A percentile compares a stretch with the other conserved stretches of the same genome.
Evolutionary conservation across 495 filamentous ascomycete genomes (phyloP).

Genomic region (Penicillium ucsense): DNA sequence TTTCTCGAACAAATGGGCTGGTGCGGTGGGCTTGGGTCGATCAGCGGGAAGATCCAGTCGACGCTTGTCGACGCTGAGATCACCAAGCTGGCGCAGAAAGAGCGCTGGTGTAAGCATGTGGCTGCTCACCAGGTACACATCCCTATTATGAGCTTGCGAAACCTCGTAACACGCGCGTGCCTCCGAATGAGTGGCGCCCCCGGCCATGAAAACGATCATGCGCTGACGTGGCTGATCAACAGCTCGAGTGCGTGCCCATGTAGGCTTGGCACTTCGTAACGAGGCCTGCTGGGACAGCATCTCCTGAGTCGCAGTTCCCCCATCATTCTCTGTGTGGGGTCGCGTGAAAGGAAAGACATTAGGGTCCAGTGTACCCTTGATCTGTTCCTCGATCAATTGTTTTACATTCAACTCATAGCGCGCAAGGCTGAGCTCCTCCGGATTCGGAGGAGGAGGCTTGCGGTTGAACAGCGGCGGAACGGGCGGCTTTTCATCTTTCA

Average conservation of each 20-base stretch:
- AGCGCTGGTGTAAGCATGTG: slow-evolving; percentile 81
- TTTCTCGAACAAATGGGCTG: slow-evolving; percentile 79
- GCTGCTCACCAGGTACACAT: slow-evolving; percentile 82
- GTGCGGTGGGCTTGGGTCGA: slow-evolving; percentile 66
- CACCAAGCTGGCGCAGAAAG: slow-evolving; percentile 72
- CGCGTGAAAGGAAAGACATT: slow-evolving; percentile 71
- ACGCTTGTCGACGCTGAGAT: slow-evolving; percentile 64
- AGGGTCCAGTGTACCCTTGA: slow-evolving; percentile 45
- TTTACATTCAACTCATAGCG: slow-evolving; percentile 46
- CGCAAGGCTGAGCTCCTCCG: slow-evolving; percentile 44
- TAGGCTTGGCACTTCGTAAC: slow-evolving; percentile 79
- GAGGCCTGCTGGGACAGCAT: slow-evolving; percentile 58
- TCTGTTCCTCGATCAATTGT: slow-evolving; percentile 61
- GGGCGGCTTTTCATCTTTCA: slow-evolving; percentile 66
- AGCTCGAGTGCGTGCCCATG: slow-evolving; percentile 79
- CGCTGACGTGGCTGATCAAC: slow-evolving; percentile 77
- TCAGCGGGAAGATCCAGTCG: slow-evolving; percentile 74
- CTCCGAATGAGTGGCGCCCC: slow-evolving; percentile 89
- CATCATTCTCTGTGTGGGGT: slow-evolving; percentile 58
- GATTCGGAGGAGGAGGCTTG: slow-evolving; percentile 40
- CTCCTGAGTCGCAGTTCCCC: slow-evolving; percentile 40
- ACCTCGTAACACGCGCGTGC: slow-evolving; percentile 82
- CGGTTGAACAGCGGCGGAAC: slow-evolving; percentile 56
- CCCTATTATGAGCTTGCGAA: slow-evolving; percentile 55
- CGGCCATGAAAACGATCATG: slow-evolving; percentile 91